These are phyloP conservation scores for Trichoderma harzianum DNA, from an alignment of 2,329 filamentous ascomycete genomes.

Conservation along the genomic window DNA sequence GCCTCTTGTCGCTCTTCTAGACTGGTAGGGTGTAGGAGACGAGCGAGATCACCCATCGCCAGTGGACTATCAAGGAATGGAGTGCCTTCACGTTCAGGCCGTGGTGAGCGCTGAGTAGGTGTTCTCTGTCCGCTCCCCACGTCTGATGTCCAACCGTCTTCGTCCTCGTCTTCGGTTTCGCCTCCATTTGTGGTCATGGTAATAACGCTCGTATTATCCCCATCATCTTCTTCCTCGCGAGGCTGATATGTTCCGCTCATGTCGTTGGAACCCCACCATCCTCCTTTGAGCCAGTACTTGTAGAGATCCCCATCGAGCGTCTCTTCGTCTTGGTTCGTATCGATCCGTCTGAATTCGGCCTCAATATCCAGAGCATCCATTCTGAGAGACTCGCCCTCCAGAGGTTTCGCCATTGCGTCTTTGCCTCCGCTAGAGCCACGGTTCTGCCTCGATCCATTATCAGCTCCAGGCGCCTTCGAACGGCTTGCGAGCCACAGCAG, in stretches of 20 bases:
- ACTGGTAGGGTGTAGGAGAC: constrained; percentile 75
- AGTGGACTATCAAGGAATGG: constrained; percentile 61
- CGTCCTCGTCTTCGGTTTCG: constrained; percentile 35
- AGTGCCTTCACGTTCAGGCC: constrained; percentile 47
- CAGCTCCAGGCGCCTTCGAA: constrained; percentile 28
- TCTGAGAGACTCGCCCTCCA: neutral
- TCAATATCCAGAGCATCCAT: constrained; percentile 64
- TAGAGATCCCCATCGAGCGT: constrained; percentile 74
- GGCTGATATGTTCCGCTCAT: constrained; percentile 74
- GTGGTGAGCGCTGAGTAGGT: constrained; percentile 65
- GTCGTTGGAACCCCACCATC: constrained; percentile 81
- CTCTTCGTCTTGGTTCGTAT: constrained; percentile 51
- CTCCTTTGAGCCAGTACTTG: constrained; percentile 77
- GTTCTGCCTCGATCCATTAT: neutral
- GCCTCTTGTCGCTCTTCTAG: constrained; percentile 79
- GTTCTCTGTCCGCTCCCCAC: constrained; percentile 57
- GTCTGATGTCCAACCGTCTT: constrained; percentile 47
- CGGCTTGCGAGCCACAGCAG: constrained; percentile 53
- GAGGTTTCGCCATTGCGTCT: neutral
- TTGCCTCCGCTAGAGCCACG: neutral
- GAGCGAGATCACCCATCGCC: constrained; percentile 66
- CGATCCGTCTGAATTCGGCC: constrained; percentile 64
- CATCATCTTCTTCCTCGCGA: constrained; percentile 51
- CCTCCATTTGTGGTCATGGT: constrained; percentile 49
- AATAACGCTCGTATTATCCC: constrained; percentile 79